These are phyloP conservation scores for Przewalskia tangutica DNA, from an alignment of 257 asterid genomes.

Conservation along the genomic window DNA sequence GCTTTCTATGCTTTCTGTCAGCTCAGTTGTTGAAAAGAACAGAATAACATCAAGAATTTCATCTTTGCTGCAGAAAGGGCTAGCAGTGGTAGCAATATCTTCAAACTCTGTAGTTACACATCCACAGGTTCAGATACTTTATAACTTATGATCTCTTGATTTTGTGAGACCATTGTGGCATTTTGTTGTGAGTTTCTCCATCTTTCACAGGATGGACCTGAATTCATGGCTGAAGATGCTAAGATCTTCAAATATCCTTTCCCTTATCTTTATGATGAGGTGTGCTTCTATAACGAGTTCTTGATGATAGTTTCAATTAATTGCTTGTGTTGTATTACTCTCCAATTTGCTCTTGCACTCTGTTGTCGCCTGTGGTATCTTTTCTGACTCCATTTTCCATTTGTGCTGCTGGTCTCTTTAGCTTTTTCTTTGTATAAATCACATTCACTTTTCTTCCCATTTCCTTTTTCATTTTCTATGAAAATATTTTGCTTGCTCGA, in stretches of 20 bases:
- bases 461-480: background rate
- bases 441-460: background rate
- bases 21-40: background rate
- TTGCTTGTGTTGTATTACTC: background rate
- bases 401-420: background rate
- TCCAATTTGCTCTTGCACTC: background rate
- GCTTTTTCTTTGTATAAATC: background rate
- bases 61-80: conserved; percentile 66
- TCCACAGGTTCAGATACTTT: conserved; percentile 65
- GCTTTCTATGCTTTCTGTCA: background rate
- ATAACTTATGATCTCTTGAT: conserved; percentile 21
- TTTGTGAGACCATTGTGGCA: conserved; percentile 22
- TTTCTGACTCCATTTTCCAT: background rate
- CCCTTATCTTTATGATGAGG: conserved; percentile 91
- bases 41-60: background rate
- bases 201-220: conserved; percentile 81
- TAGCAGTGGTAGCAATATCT: conserved; percentile 81
- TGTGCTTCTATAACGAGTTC: conserved; percentile 2
- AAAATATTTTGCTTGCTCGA: background rate
- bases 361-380: background rate
- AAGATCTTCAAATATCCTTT: conserved; percentile 57
- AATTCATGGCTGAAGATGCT: conserved; percentile 82
- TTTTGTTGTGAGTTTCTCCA: conserved; percentile 19
- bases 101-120: conserved; percentile 72
- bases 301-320: background rate